Conservation (phyloP, 192 early-diverging fungal species). For the Backusella circina region DNA sequence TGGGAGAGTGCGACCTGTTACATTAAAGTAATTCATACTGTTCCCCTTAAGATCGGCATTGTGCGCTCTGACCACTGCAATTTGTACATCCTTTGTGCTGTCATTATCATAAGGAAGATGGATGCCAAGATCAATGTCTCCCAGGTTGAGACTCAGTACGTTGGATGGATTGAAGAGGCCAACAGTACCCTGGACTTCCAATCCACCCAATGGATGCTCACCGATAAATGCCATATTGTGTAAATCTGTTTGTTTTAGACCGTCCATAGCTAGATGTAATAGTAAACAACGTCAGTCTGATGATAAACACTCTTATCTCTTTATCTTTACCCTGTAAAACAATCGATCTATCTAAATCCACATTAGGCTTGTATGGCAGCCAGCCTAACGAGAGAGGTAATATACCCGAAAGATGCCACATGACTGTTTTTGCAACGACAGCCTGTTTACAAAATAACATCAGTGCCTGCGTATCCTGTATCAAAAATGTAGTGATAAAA, state of each 20-base stretch:
- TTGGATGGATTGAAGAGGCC: slow-evolving; percentile 35
- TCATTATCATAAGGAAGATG: slow-evolving; percentile 17
- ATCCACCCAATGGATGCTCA: slow-evolving; percentile 25
- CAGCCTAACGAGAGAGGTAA: slow-evolving; percentile 2
- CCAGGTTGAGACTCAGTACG: slow-evolving; percentile 21
- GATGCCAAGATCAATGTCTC: slow-evolving; percentile 33
- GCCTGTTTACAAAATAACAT: slow-evolving; percentile 23
- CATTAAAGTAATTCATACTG: slow-evolving; percentile 24
- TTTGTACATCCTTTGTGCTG: slow-evolving; percentile 17
- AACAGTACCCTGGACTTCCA: slow-evolving; percentile 12
- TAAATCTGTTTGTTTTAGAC: slow-evolving; percentile 23
- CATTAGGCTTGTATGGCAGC: background rate
- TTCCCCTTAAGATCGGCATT: slow-evolving; percentile 20
- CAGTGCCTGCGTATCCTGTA: slow-evolving; percentile 9
- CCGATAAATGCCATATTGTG: slow-evolving; percentile 17
- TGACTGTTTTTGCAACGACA: background rate
- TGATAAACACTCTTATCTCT: background rate
- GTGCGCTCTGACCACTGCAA: slow-evolving; percentile 23
- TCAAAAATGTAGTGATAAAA: slow-evolving; percentile 16
- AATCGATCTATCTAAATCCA: slow-evolving; percentile 3
- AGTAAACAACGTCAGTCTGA: background rate
- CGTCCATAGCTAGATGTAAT: slow-evolving; percentile 29
- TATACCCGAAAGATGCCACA: slow-evolving; percentile 7
- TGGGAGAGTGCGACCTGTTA: slow-evolving; percentile 16
- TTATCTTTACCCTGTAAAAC: slow-evolving; percentile 10